Percentiles rank a stretch among this genome's conserved stretches.
Conservation (phyloP, 1,139 yeast genomes). For the Blastobotrys apis region DNA sequence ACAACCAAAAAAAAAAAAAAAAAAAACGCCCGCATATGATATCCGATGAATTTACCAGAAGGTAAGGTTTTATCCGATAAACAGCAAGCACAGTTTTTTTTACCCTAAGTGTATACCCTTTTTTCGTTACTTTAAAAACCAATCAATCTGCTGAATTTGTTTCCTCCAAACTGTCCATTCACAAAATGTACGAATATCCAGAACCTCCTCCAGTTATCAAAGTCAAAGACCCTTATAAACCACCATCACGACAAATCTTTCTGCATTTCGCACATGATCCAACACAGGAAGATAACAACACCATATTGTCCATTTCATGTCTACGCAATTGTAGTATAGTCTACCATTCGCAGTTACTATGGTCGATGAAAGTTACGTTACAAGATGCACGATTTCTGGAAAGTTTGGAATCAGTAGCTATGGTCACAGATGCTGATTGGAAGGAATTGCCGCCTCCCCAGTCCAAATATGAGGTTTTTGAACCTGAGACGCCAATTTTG, state of each 20-base stretch:
- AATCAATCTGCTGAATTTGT: no score
- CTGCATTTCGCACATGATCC: slow-evolving; percentile 3
- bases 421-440: slow-evolving; percentile 1
- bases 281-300: slow-evolving; percentile 1
- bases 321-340: slow-evolving; percentile 5
- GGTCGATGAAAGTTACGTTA: neutral
- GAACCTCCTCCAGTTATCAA: slow-evolving; percentile 6
- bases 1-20: no score
- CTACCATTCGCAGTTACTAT: slow-evolving; percentile 1
- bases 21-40: no score
- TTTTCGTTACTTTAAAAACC: no score
- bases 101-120: no score
- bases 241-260: neutral
- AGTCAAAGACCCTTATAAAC: slow-evolving; percentile 1
- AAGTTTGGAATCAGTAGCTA: neutral
- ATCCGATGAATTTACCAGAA: no score
- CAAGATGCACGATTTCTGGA: slow-evolving; percentile 8
- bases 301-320: slow-evolving; percentile 6
- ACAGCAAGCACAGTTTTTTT: no score
- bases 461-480: slow-evolving; percentile 3
- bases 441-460: slow-evolving; percentile 1
- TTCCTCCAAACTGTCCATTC: no score
- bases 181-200: neutral
- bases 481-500: no score
- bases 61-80: no score